phyloP scores from a whole-genome alignment of 768 basidiomycete genomes.

The Antrodiella citrinella region DNA sequence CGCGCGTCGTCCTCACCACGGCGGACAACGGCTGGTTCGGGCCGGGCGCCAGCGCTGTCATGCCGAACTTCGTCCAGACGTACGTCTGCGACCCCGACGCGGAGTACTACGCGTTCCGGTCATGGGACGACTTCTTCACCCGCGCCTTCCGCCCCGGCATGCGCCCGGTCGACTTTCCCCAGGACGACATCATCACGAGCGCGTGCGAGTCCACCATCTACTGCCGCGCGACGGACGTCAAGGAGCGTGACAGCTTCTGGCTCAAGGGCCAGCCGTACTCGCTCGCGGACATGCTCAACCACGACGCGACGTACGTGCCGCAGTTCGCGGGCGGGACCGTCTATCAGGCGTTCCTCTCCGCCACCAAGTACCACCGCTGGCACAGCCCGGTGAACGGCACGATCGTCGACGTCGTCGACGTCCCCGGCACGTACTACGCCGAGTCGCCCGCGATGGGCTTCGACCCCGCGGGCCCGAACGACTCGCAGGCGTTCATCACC shows the following conservation, averaged over 20 bases:
- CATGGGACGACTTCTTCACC: conserved; percentile 33
- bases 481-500: conserved; percentile 35
- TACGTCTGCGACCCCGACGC: conserved; percentile 27
- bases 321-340: conserved; percentile 43
- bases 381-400: conserved; percentile 45
- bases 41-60: conserved; percentile 15
- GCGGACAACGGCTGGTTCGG: conserved; percentile 25
- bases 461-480: conserved; percentile 15
- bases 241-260: conserved; percentile 45
- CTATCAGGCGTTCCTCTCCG: conserved; percentile 49
- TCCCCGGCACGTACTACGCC: conserved; percentile 48
- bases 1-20: conserved; percentile 19
- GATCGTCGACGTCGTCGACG: conserved; percentile 29
- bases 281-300: conserved; percentile 42
- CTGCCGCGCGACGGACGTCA: conserved; percentile 30
- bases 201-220: conserved; percentile 48
- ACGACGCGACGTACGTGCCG: conserved; percentile 28
- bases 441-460: conserved; percentile 21
- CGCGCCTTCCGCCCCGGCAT: conserved; percentile 21
- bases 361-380: conserved; percentile 56
- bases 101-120: conserved; percentile 22
- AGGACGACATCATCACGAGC: conserved; percentile 12
- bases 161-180: conserved; percentile 6
- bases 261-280: conserved; percentile 57
- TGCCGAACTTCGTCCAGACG: conserved; percentile 20